Evolutionary conservation across 2,329 filamentous ascomycete species (phyloP).

Genomic region (Phaeosphaeria sp.): DNA sequence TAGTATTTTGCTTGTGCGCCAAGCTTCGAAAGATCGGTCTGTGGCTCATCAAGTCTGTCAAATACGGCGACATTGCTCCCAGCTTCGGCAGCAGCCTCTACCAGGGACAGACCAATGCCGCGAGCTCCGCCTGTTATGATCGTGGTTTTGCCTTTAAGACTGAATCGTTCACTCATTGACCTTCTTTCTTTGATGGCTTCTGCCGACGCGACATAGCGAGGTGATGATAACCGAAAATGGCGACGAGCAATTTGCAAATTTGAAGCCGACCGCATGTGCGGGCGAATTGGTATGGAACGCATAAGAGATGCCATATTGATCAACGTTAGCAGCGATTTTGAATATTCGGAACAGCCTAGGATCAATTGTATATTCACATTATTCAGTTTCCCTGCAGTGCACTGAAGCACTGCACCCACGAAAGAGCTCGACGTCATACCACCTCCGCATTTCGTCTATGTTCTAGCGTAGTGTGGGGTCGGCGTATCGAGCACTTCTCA

Average conservation of each 20-base stretch:
- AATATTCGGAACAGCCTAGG: background rate
- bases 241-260: background rate
- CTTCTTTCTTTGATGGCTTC: background rate
- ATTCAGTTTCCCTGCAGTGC: background rate
- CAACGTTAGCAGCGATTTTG: background rate
- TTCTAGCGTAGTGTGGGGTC: background rate
- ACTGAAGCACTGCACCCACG: background rate
- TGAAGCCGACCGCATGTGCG: background rate
- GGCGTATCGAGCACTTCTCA: background rate
- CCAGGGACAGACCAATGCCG: slow-evolving; percentile 5
- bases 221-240: background rate
- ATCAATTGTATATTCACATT: background rate
- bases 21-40: slow-evolving; percentile 1
- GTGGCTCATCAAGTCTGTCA: slow-evolving; percentile 4
- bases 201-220: background rate
- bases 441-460: background rate
- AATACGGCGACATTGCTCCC: slow-evolving; percentile 7
- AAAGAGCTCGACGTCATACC: background rate
- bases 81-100: slow-evolving; percentile 2
- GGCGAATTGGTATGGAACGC: background rate
- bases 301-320: background rate
- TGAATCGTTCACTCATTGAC: background rate
- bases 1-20: background rate
- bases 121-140: slow-evolving; percentile 10
- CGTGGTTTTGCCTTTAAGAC: slow-evolving; percentile 1